These are phyloP conservation scores for Debaryomyces hansenii DNA, from an alignment of 805 yeast species.

Conservation along the genomic window DNA sequence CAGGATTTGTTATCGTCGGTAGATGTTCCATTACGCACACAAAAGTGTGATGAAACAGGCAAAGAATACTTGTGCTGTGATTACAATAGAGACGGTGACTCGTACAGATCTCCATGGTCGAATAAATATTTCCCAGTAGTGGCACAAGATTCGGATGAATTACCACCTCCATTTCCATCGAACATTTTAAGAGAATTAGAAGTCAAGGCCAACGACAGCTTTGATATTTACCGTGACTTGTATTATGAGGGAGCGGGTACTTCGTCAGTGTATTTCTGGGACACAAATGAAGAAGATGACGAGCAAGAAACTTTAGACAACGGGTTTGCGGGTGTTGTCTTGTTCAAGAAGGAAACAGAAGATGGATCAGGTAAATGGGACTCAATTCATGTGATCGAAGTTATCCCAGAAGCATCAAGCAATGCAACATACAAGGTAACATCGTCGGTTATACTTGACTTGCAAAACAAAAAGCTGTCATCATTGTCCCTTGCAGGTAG, in stretches of 20 bases:
- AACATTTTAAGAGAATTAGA: constrained; percentile 69
- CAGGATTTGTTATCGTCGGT: constrained; percentile 85
- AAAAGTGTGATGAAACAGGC: constrained; percentile 52
- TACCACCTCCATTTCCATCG: constrained; percentile 78
- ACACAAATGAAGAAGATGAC: constrained; percentile 58
- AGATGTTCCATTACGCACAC: constrained; percentile 73
- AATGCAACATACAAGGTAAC: constrained; percentile 68
- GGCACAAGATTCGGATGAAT: constrained; percentile 44
- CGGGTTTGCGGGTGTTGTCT: constrained; percentile 89
- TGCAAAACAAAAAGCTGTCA: constrained; percentile 30
- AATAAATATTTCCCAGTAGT: constrained; percentile 62
- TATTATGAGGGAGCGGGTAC: constrained; percentile 91
- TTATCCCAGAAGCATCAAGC: constrained; percentile 39
- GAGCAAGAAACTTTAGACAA: constrained; percentile 31
- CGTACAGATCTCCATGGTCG: constrained; percentile 88
- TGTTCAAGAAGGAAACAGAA: constrained; percentile 70
- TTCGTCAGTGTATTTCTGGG: constrained; percentile 91
- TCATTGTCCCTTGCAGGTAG: constrained; percentile 68
- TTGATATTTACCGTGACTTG: constrained; percentile 88
- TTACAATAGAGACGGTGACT: constrained; percentile 93
- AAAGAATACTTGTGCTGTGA: constrained; percentile 84
- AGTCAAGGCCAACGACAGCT: constrained; percentile 79
- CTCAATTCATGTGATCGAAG: constrained; percentile 89
- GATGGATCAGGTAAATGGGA: constrained; percentile 74
- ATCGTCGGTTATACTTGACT: constrained; percentile 80